Evolutionary conservation across 2,329 filamentous ascomycete genomes (phyloP).

Genomic region (Alternaria sp.): DNA sequence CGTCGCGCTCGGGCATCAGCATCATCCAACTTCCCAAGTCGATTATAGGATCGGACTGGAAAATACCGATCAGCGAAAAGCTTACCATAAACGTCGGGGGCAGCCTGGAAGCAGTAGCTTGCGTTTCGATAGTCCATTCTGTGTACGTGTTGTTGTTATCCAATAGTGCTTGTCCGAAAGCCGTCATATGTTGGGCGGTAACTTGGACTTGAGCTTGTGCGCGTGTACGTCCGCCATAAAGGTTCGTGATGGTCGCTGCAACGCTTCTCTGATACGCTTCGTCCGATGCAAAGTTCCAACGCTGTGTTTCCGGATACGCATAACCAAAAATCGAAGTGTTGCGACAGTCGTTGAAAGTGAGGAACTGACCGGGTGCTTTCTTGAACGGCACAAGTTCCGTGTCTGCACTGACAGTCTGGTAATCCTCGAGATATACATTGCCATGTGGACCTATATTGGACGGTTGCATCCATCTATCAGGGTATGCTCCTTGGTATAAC

Average conservation of each 20-base stretch:
- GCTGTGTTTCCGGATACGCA: constrained; percentile 45
- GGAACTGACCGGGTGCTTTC: constrained; percentile 33
- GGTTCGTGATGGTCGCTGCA: constrained; percentile 24
- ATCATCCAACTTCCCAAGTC: constrained; percentile 40
- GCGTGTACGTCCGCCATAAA: constrained; percentile 27
- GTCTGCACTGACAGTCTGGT: constrained; percentile 56
- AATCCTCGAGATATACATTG: constrained; percentile 52
- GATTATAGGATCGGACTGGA: constrained; percentile 22
- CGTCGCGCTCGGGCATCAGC: constrained; percentile 23
- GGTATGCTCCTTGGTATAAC: constrained; percentile 78
- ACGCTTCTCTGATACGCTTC: constrained; percentile 19
- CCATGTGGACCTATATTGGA: constrained; percentile 30
- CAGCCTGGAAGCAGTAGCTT: constrained; percentile 13
- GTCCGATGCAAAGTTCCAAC: constrained; percentile 31
- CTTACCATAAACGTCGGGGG: constrained; percentile 32
- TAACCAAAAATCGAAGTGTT: constrained; percentile 42
- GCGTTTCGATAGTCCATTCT: constrained; percentile 37
- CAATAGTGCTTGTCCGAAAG: background rate
- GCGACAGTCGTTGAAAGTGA: constrained; percentile 39
- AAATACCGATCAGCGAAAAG: constrained; percentile 30
- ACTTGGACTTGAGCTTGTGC: constrained; percentile 16
- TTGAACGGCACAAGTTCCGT: constrained; percentile 53
- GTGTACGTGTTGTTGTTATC: constrained; percentile 22
- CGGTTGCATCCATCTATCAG: constrained; percentile 69
- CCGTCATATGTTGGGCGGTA: background rate